phyloP scores from a whole-genome alignment of 441 rosid genomes.

The Populus hybrid region DNA sequence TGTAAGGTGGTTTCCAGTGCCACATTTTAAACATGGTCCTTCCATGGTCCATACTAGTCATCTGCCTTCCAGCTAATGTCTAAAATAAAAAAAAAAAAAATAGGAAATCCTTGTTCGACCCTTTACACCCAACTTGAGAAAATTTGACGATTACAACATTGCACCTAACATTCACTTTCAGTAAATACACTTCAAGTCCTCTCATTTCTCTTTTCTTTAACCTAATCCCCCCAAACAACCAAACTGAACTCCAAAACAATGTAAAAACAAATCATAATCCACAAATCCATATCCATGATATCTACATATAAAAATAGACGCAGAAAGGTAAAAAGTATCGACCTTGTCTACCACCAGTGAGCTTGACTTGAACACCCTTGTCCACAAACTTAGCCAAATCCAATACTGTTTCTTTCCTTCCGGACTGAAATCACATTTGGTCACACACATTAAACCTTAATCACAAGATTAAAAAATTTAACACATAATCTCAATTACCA shows the following conservation, averaged over 20 bases:
- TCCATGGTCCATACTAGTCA: not conserved
- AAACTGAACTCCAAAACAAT: not conserved
- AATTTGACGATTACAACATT: not conserved
- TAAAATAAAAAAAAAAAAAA: not conserved
- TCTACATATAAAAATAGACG: not conserved
- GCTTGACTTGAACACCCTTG: constrained; percentile 92
- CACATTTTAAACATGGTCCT: not conserved
- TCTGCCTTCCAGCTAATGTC: not conserved
- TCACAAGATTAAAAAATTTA: not conserved
- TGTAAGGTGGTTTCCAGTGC: not conserved
- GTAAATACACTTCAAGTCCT: not conserved
- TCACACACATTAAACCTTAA: not conserved
- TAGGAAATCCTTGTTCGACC: not conserved
- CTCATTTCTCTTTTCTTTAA: not conserved
- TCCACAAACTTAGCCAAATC: constrained; percentile 94
- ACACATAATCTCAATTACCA: not conserved
- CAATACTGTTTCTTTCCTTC: constrained; percentile 87
- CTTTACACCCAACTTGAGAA: not conserved
- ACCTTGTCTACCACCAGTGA: constrained; percentile 96
- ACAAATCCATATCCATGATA: not conserved
- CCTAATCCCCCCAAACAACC: not conserved
- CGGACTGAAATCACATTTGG: constrained; percentile 44
- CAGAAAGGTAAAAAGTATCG: not conserved
- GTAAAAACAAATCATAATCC: not conserved
- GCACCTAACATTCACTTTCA: not conserved